Base-by-base conservation (phyloP, 768 basidiomycete species). In the Russula virescens region DNA sequence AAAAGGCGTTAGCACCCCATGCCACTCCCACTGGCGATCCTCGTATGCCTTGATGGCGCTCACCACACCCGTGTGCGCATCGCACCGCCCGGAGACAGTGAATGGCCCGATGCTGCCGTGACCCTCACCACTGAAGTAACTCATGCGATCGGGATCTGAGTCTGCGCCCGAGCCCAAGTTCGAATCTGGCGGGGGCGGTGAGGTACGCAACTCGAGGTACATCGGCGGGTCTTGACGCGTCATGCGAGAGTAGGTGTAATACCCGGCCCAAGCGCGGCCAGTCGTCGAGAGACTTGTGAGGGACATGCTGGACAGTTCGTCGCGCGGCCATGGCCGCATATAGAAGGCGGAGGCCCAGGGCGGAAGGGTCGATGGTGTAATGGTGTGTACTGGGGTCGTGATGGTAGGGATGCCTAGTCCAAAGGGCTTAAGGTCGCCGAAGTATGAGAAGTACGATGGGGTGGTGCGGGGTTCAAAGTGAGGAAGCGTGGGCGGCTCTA, bases 1-100 rank as follows among this genome's bases (percentile, higher is more conserved):
- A 55, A 63, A 59, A 6, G 62, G 58, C 5, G 62, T 63, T 6
- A 59, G n/a, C 14, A 50, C 13, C 5, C 62, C 62, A 1, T 5
- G 28, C 62, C 58, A 59, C 0, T 26, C 2, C 52, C 57, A 54
- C 14, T 1, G 0, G n/a, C 42, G 40, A 21, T 9, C 14, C 1
- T 10, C 1, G 40, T 63, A 63, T 1, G 47, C 26, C 51, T 63
- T 59, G 10, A 2, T n/a, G 0, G 58, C 62, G 1, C 0, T 18
- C 13, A 63, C 52, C 7, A 23, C 13, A 1, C 62, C 62, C 1
- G 52, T 63, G 6, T 6, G 26, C 18, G n/a, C 40, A 14, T 63
- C n/a, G 19, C 56, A 59, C 14, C 2, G 6, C 5, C 62, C 62
- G 28, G 7, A 7, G 28, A 63, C 11, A 10, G 47, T 25, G 40